phyloP scores from a whole-genome alignment of 1,284 basidiomycete genomes.

The Microbotryomycetes sp. region DNA sequence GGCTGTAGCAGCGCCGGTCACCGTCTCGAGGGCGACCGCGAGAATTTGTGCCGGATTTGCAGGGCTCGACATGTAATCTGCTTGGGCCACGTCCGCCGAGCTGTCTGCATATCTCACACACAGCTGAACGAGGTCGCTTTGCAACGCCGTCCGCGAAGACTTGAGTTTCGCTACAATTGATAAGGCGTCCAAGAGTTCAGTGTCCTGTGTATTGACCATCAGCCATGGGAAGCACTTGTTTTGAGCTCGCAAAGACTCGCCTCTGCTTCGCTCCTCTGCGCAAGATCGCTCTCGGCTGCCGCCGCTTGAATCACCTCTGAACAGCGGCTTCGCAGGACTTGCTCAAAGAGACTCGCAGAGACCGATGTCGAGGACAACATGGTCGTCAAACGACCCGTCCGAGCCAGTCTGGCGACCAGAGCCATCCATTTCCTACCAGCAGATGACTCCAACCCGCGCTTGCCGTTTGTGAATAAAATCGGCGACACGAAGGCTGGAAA shows the following conservation, averaged over 20 bases:
- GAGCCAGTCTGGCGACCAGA: conserved; percentile 19
- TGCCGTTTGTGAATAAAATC: background rate
- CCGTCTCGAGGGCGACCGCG: background rate
- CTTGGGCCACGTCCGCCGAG: too few species aligned
- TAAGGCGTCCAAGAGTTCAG: background rate
- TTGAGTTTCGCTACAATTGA: background rate
- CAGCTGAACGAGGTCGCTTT: background rate
- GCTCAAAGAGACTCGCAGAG: background rate
- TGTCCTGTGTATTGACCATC: too few species aligned
- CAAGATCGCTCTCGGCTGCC: too few species aligned
- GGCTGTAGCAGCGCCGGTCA: background rate
- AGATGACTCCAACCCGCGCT: background rate
- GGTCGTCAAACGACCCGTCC: conserved; percentile 7
- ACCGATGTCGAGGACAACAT: background rate
- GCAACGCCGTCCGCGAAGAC: background rate
- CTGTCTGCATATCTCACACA: background rate
- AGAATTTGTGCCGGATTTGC: background rate
- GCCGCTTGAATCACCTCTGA: background rate
- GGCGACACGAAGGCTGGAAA: conserved; percentile 9
- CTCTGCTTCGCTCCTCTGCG: too few species aligned
- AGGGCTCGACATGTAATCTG: background rate
- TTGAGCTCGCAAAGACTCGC: too few species aligned
- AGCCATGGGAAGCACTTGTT: too few species aligned
- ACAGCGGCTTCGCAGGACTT: background rate
- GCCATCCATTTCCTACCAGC: background rate